Evolutionary conservation across 2,329 filamentous ascomycete genomes (phyloP), one percentile per base, ranked within the genome.

Genomic region (Ophioceras dolichostomum): DNA sequence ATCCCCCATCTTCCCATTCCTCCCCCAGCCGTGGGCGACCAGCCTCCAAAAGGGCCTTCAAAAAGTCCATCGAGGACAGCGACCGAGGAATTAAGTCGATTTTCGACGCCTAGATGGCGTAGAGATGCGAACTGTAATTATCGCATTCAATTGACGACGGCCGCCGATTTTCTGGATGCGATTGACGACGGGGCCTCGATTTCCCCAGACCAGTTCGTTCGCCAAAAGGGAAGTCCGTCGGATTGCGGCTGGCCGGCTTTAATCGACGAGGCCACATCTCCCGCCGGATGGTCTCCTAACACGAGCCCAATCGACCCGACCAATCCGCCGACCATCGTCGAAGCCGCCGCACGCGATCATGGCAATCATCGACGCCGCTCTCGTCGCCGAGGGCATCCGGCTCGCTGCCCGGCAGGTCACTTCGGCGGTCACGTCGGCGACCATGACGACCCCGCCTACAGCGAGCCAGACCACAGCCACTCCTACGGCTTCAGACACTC

Each of bases 351-450:
- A 14, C 9, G 24, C 24, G 40, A 44, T 21, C 6, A 50, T 57
- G 53, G 42, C 45, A 3, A 17, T 53, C 19, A 37, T 56, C 30
- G 41, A 50, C 34, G 43, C 45, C 7, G 47, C 39, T 32, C 20
- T 54, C 29, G 38, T 49, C 26, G 9, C 21, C 19, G 46, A 52
- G 24, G 50, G 47, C 28, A 47, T 46, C 7, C 47, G 49, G 29
- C 22, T 54, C 18, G 34, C 52, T 10, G 47, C 44, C 17, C 42
- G 54, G 30, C 52, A 57, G 40, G 48, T 44, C 20, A 12, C 42
- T 12, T 31, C 43, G 7, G 28, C 39, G 2, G 29, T 39, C 5
- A 10, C 30, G 2, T 13, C 46, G 1, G 10, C 38, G 13, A 16
- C 41, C 3, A 31, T 39, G 2, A 26, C 38, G 24, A 18, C 34